phyloP scores from a whole-genome alignment of 1,284 basidiomycete genomes.

The Neonothopanus nambi region DNA sequence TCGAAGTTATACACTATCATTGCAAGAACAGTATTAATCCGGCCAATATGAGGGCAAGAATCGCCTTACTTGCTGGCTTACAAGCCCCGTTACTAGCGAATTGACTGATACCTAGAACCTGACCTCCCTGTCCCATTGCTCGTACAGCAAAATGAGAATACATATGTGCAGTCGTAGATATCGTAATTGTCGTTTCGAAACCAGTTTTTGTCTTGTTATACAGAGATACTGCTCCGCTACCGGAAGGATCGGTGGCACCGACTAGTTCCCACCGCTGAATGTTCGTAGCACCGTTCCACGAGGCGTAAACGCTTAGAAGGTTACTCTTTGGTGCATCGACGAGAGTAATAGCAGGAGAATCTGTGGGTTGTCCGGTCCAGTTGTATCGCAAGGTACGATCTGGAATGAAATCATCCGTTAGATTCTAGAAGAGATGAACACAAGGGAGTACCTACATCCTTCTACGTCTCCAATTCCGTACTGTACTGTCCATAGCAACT shows the following conservation, averaged over 20 bases:
- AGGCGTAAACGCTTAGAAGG: slow-evolving; percentile 8
- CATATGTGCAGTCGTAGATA: slow-evolving; percentile 1
- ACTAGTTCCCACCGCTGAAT: slow-evolving; percentile 10
- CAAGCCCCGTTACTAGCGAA: not conserved
- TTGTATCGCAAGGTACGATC: slow-evolving; percentile 13
- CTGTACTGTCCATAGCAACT: slow-evolving; percentile 13
- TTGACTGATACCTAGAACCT: slow-evolving; percentile 4
- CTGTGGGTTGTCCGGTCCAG: slow-evolving; percentile 12
- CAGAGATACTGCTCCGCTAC: slow-evolving; percentile 5
- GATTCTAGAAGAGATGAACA: not conserved
- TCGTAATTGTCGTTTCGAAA: slow-evolving; percentile 13
- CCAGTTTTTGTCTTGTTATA: slow-evolving; percentile 10
- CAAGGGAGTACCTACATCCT: slow-evolving; percentile 3
- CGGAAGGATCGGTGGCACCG: slow-evolving; percentile 3
- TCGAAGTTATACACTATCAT: no score
- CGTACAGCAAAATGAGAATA: slow-evolving; percentile 10
- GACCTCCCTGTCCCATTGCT: not conserved
- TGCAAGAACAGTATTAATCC: no score
- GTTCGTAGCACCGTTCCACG: slow-evolving; percentile 15
- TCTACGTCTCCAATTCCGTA: slow-evolving; percentile 10
- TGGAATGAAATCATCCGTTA: not conserved
- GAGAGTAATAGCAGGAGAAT: slow-evolving; percentile 3
- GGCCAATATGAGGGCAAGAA: no score
- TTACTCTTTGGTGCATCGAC: not conserved
- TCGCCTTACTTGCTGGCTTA: no score